phyloP scores from a whole-genome alignment of 2,329 filamentous ascomycete species.

The Uncinocarpus reesii region DNA sequence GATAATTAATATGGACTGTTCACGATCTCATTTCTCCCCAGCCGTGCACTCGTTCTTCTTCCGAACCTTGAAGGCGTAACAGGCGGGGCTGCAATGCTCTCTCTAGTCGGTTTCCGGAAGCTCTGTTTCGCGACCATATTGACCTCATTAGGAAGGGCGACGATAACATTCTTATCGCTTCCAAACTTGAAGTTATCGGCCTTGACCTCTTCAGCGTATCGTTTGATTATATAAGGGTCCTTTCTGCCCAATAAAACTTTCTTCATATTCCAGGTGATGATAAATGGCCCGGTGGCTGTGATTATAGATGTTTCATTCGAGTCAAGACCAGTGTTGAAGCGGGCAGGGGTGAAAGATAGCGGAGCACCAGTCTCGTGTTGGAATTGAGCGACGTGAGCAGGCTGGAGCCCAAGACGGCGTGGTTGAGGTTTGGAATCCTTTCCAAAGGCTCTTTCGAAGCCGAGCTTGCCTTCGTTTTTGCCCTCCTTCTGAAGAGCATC shows the following conservation, averaged over 20 bases:
- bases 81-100: slow-evolving; percentile 73
- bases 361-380: slow-evolving; percentile 86
- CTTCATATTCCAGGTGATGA: slow-evolving; percentile 91
- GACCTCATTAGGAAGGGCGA: slow-evolving; percentile 91
- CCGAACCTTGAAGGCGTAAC: slow-evolving; percentile 45
- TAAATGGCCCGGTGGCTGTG: slow-evolving; percentile 90
- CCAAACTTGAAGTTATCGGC: slow-evolving; percentile 98
- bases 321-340: slow-evolving; percentile 83
- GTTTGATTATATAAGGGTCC: slow-evolving; percentile 91
- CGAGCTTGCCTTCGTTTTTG: slow-evolving; percentile 96
- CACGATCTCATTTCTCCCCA: slow-evolving; percentile 64
- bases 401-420: slow-evolving; percentile 75
- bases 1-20: slow-evolving; percentile 51
- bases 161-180: slow-evolving; percentile 94
- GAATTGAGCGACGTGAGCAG: slow-evolving; percentile 91
- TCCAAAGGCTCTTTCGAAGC: slow-evolving; percentile 85
- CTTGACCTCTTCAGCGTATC: slow-evolving; percentile 89
- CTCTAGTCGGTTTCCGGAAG: slow-evolving; percentile 76
- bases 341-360: slow-evolving; percentile 78
- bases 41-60: slow-evolving; percentile 6
- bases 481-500: slow-evolving; percentile 82
- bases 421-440: slow-evolving; percentile 92
- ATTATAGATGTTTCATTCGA: slow-evolving; percentile 85
- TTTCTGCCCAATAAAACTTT: slow-evolving; percentile 72
- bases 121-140: slow-evolving; percentile 89